Conservation (phyloP, 805 yeast genomes). For the Hanseniaspora jakobsenii region DNA sequence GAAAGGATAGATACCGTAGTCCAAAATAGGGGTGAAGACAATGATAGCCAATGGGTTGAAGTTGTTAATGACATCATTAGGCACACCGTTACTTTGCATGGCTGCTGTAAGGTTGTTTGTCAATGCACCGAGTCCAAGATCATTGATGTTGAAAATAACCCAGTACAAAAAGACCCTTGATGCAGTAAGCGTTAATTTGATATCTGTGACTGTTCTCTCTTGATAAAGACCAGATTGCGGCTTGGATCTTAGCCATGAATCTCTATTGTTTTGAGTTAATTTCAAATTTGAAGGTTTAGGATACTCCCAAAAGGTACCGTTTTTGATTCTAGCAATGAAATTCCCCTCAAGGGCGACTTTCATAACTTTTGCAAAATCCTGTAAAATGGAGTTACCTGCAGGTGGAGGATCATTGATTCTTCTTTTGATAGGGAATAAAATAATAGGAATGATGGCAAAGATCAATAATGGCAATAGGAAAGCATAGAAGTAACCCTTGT, state of each 20-base stretch:
- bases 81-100: conserved; percentile 41
- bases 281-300: conserved; percentile 20
- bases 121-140: conserved; percentile 17
- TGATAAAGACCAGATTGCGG: conserved; percentile 16
- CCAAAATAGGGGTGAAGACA: conserved; percentile 64
- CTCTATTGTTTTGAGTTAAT: conserved; percentile 11
- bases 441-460: conserved; percentile 41
- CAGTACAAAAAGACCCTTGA: conserved; percentile 38
- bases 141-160: conserved; percentile 27
- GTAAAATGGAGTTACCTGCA: conserved; percentile 33
- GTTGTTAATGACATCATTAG: conserved; percentile 68
- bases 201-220: conserved; percentile 39
- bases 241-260: conserved; percentile 22
- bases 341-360: conserved; percentile 33
- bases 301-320: conserved; percentile 37
- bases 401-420: conserved; percentile 24
- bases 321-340: conserved; percentile 33
- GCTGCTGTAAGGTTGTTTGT: conserved; percentile 15
- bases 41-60: conserved; percentile 66
- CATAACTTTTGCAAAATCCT: conserved; percentile 33
- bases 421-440: conserved; percentile 30
- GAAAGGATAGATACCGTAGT: conserved; percentile 44
- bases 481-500: conserved; percentile 64
- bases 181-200: conserved; percentile 34
- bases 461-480: conserved; percentile 55